Evolutionary conservation across 2,329 filamentous ascomycete genomes (phyloP), one percentile per base, ranked within the genome.

Genomic region (Fusarium coicis): DNA sequence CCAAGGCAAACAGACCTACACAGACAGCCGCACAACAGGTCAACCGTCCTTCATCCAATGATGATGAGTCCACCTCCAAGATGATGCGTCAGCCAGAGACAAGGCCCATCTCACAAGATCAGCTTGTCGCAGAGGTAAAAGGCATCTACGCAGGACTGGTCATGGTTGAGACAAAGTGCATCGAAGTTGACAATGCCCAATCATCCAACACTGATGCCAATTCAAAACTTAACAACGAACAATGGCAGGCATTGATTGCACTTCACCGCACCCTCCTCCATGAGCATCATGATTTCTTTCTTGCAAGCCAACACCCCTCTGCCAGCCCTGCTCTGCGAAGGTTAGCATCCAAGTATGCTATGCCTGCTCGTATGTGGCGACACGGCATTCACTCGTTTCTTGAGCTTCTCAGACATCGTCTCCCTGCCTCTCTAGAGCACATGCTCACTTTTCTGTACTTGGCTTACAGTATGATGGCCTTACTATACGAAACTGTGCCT

Each of bases 361-460:
- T 98, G 94, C 95, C 96, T 0, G 94, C 93, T 0, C 86, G 96
- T 0, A 96, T 98, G 93, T 98, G 96, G 96, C 88, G 94, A 0
- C 93, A 97, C 75, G 96, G 93, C 0, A 98, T 98, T 7, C 94
- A 97, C 78, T 91, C 90, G 0, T 96, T 96, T 64, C 85, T 97
- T 0, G 94, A 97, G 73, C 80, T 97, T 1, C 81, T 97, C 0
- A 86, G 94, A 1, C 90, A 93, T 72, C 88, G 91, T 5, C 84
- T 97, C 0, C 96, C 95, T 0, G 87, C 86, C 0, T 95, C 93
- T 4, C 83, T 95, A 2, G 95, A 98, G 55, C 93, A 97, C 62
- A 98, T 98, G 95, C 84, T 97, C 0, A 91, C 91, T 0, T 98
- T 97, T 62, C 94, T 98, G 2, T 97, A 97, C 70, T 82, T 96